Conservation (phyloP, 83 land plant genomes). For the Picea abies region DNA sequence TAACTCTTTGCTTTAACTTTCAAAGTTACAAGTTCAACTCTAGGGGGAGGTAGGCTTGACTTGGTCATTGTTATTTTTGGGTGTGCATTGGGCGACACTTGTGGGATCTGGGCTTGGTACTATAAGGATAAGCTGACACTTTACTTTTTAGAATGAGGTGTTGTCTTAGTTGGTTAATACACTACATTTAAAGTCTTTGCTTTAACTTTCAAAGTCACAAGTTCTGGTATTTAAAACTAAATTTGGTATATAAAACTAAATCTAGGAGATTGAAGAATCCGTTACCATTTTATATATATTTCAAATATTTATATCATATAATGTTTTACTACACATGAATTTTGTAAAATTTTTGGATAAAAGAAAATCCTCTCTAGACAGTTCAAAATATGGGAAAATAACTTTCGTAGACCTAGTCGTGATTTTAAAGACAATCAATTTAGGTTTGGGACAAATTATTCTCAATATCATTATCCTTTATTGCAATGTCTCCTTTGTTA, state of each 20-base stretch:
- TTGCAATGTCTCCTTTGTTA: neutral
- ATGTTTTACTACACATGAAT: slow-evolving; percentile 46
- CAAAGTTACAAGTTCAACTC: too few species aligned
- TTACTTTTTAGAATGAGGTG: too few species aligned
- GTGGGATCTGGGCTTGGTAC: too few species aligned
- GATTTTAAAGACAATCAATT: slow-evolving; percentile 29
- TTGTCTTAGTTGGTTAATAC: too few species aligned
- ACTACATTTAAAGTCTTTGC: too few species aligned
- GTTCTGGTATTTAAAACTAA: too few species aligned
- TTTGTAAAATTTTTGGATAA: slow-evolving; percentile 84
- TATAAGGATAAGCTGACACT: too few species aligned
- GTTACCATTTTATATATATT: neutral
- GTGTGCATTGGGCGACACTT: too few species aligned
- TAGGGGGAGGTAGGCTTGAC: too few species aligned
- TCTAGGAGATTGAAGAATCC: neutral
- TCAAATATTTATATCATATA: neutral
- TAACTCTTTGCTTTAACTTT: too few species aligned
- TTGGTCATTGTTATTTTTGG: too few species aligned
- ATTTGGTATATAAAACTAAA: neutral
- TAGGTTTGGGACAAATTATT: neutral
- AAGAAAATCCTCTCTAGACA: slow-evolving; percentile 49
- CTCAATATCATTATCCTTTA: neutral
- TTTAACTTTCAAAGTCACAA: too few species aligned
- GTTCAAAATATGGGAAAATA: slow-evolving; percentile 58
- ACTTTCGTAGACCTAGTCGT: slow-evolving; percentile 39